These are phyloP conservation scores for Talaromyces funiculosus DNA, from an alignment of 2,329 filamentous ascomycete genomes.

Conservation along the genomic window DNA sequence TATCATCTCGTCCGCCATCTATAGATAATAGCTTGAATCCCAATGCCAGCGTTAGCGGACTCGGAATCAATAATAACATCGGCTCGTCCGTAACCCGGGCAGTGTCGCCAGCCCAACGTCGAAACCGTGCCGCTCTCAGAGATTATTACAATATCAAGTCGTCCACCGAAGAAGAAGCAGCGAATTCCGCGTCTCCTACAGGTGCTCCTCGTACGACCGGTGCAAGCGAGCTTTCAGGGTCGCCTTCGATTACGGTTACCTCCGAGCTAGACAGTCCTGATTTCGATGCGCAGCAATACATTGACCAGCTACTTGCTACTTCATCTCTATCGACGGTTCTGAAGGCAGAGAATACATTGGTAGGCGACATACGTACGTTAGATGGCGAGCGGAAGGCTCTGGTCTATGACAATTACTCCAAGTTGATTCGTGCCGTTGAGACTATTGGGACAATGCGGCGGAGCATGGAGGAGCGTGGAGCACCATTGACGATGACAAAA, in stretches of 20 bases:
- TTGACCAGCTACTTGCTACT: conserved; percentile 37
- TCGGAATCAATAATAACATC: conserved; percentile 38
- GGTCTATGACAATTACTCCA: conserved; percentile 98
- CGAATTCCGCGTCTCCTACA: conserved; percentile 26
- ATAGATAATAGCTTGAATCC: conserved; percentile 50
- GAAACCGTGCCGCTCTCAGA: conserved; percentile 80
- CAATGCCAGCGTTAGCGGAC: conserved; percentile 51
- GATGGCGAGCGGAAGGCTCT: conserved; percentile 95
- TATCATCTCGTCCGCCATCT: conserved; percentile 69
- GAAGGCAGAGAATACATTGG: conserved; percentile 42
- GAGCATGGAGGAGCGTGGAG: conserved; percentile 43
- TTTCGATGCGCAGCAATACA: conserved; percentile 64
- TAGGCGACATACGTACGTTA: conserved; percentile 72
- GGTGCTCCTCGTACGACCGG: conserved; percentile 39
- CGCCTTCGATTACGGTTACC: conserved; percentile 25
- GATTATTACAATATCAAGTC: conserved; percentile 87
- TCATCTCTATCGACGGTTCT: conserved; percentile 40
- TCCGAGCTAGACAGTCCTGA: conserved; percentile 65
- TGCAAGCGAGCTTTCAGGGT: conserved; percentile 35
- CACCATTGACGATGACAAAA: conserved; percentile 43
- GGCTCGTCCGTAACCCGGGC: conserved; percentile 36
- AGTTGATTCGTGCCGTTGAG: conserved; percentile 92
- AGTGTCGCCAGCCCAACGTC: conserved; percentile 41
- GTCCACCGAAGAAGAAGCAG: conserved; percentile 31
- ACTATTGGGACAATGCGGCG: conserved; percentile 70